These are phyloP conservation scores for Suhomyces canberraensis DNA, from an alignment of 805 yeast species.

Conservation along the genomic window DNA sequence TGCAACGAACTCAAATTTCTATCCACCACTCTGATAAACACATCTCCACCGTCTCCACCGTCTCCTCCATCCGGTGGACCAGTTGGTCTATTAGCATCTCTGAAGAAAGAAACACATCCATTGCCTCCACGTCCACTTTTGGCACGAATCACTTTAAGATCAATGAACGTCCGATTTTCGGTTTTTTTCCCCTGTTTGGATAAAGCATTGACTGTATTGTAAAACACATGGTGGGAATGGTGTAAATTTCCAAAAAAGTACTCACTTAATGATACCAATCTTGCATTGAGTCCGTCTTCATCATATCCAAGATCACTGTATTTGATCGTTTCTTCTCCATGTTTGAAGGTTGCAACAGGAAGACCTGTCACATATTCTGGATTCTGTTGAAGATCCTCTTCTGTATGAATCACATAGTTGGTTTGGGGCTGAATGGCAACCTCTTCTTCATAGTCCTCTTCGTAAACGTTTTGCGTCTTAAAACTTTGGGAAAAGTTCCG, in stretches of 20 bases:
- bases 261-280: conserved; percentile 28
- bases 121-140: conserved; percentile 84
- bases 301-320: conserved; percentile 20
- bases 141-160: conserved; percentile 63
- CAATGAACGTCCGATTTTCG: conserved; percentile 46
- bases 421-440: not conserved
- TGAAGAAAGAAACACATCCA: conserved; percentile 79
- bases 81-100: conserved; percentile 78
- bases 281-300: conserved; percentile 13
- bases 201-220: conserved; percentile 25
- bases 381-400: not conserved
- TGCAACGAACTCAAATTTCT: conserved; percentile 65
- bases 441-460: not conserved
- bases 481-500: not conserved
- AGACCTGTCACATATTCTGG: not conserved
- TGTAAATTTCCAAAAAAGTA: conserved; percentile 41
- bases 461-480: not conserved
- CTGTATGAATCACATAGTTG: conserved; percentile 5
- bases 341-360: not conserved
- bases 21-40: conserved; percentile 77
- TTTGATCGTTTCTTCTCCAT: conserved; percentile 2
- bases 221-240: conserved; percentile 37
- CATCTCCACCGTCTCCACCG: conserved; percentile 90
- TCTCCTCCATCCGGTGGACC: conserved; percentile 99
- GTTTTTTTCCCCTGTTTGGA: conserved; percentile 29